Evolutionary conservation across 2,329 filamentous ascomycete genomes (phyloP), one percentile per base, ranked within the genome.

Genomic region (Curvularia sp.): DNA sequence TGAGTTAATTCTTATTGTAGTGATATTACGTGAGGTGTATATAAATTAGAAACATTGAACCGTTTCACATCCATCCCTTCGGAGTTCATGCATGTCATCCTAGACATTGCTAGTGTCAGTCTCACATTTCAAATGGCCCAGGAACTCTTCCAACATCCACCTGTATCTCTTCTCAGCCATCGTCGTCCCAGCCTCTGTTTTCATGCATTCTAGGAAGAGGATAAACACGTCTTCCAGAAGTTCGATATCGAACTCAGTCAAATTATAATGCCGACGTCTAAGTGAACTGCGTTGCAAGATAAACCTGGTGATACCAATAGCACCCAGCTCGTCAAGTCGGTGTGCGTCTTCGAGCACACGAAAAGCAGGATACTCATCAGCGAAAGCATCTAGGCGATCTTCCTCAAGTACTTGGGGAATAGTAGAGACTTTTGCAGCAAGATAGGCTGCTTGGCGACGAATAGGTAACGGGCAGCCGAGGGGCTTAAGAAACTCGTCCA

Each of bases 291-390:
- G n/a, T n/a, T n/a, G n/a, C n/a, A 36, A 13, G 5, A 45, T 21
- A 10, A 27, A 8, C 1, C 36, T 25, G 28, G 23, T 19, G 19
- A 54, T 9, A 6, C 38, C 55, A 13, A 49, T 21, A 6, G 23
- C 34, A 8, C 55, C 55, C 13, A 39, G 36, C 6, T n/a, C 21
- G 12, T 30, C 43, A 4, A 57, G 49, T 1, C 38, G 18, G 15
- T 38, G 27, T 12, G 38, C 54, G 27, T 56, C 54, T 15, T 52
- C 48, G 1, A 52, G 6, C n/a, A 56, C 3, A 3, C 47, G 18
- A 9, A 46, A 30, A 5, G 19, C 12, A n/a, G 41, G 47, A 15
- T 23, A 30, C 21, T 18, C 18, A 2, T 12, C 10, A 15, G 54
- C 42, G n/a, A 47, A 23, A 3, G 4, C 18, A 3, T 18, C 12